Conservation (phyloP, 2,329 filamentous ascomycete species). For the Stagonosporopsis vannaccii region DNA sequence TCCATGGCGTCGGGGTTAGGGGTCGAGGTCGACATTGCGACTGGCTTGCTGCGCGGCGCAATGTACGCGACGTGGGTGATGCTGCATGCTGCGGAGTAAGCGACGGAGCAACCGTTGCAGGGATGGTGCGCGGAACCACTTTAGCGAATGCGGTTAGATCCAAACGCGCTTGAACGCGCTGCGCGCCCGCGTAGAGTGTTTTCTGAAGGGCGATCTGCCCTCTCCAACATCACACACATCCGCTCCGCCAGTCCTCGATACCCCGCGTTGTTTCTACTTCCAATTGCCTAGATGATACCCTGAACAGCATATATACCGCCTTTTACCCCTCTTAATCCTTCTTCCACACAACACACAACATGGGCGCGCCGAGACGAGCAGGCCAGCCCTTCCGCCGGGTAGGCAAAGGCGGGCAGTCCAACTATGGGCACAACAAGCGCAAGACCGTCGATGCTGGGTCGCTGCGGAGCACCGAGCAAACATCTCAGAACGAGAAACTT, state of each 20-base stretch:
- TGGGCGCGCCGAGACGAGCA: conserved; percentile 53
- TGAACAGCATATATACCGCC: conserved; percentile 30
- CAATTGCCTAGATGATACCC: conserved; percentile 43
- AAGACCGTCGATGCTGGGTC: conserved; percentile 83
- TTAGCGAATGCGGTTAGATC: conserved; percentile 29
- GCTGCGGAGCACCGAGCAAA: conserved; percentile 78
- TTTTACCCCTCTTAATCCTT: conserved; percentile 32
- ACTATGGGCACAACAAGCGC: conserved; percentile 63
- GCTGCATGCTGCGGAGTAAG: not conserved
- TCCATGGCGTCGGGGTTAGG: conserved; percentile 17
- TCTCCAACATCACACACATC: conserved; percentile 21
- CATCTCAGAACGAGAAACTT: conserved; percentile 90
- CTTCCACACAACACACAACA: conserved; percentile 36
- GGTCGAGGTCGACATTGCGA: conserved; percentile 25
- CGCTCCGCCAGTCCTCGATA: conserved; percentile 23
- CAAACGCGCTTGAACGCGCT: conserved; percentile 20
- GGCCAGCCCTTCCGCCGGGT: conserved; percentile 54
- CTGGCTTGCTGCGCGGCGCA: not conserved
- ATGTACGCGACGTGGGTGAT: not conserved
- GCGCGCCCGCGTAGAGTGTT: conserved; percentile 29
- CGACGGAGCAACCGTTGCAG: not conserved
- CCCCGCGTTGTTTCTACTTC: conserved; percentile 24
- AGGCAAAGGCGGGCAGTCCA: conserved; percentile 51
- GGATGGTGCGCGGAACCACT: conserved; percentile 30
- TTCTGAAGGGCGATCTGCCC: conserved; percentile 15